Evolutionary conservation across 2,329 filamentous ascomycete species (phyloP).

Genomic region (Eurotiales sp.): DNA sequence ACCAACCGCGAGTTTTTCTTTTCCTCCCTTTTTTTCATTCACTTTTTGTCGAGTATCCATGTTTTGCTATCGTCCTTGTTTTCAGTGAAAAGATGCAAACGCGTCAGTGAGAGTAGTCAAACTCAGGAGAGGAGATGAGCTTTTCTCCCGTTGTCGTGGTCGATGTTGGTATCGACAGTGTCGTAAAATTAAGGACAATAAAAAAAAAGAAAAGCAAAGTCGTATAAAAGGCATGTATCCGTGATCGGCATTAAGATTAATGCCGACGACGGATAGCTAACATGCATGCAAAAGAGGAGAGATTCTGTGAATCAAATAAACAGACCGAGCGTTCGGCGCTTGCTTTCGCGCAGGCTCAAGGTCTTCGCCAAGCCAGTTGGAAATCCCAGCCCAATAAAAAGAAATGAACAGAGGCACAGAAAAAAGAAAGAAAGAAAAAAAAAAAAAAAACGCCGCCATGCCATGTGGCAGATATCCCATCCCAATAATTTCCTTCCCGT

Average conservation of each 20-base stretch:
- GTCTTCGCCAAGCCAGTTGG: conserved; percentile 12
- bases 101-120: background rate
- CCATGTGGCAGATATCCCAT: conserved; percentile 18
- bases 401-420: background rate
- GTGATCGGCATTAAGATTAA: no score
- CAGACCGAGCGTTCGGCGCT: conserved; percentile 18
- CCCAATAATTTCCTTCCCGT: conserved; percentile 12
- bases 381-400: conserved; percentile 8
- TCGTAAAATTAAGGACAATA: conserved; percentile 7
- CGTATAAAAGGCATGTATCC: no score
- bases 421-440: conserved; percentile 2
- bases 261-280: no score
- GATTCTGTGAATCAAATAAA: background rate
- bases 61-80: background rate
- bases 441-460: conserved; percentile 15
- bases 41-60: background rate
- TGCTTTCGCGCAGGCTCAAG: conserved; percentile 18
- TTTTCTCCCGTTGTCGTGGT: background rate
- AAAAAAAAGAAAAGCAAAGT: no score
- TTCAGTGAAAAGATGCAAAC: background rate
- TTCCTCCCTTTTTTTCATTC: background rate
- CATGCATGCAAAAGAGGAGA: background rate
- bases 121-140: background rate
- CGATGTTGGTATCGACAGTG: background rate
- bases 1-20: conserved; percentile 22